These are phyloP conservation scores for Trypanosoma congolense DNA, from an alignment of 208 protist genomes.

Conservation along the genomic window DNA sequence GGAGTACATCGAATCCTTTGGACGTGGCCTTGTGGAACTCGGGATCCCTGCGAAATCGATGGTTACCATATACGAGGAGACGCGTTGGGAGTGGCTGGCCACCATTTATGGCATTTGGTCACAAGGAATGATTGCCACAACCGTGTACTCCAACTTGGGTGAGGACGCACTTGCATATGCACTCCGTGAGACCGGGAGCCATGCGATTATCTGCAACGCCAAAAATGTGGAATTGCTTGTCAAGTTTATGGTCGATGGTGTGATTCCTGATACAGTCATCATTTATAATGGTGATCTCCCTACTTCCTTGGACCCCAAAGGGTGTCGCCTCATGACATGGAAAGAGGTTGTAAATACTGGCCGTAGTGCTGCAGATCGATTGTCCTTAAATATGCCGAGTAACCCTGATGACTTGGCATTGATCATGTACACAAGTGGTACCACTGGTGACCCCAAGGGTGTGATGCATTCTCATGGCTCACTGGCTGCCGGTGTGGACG, in stretches of 20 bases:
- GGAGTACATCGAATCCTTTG: constrained; percentile 35
- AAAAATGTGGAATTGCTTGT: constrained; percentile 47
- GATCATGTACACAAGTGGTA: constrained; percentile 68
- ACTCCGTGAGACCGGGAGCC: constrained; percentile 51
- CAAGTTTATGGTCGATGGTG: constrained; percentile 30
- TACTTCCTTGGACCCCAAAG: constrained; percentile 11
- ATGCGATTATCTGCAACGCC: constrained; percentile 67
- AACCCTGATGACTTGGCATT: constrained; percentile 45
- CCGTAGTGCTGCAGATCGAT: constrained; percentile 2
- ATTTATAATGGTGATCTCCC: constrained; percentile 61
- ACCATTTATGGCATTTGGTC: constrained; percentile 73
- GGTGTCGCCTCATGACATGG: constrained; percentile 38
- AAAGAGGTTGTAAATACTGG: constrained; percentile 43
- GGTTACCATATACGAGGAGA: constrained; percentile 80
- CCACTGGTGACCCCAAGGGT: constrained; percentile 70
- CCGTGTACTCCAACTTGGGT: constrained; percentile 87
- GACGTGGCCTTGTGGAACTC: constrained; percentile 43
- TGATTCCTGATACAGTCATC: constrained; percentile 37
- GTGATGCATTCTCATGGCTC: constrained; percentile 78
- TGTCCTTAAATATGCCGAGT: constrained; percentile 22
- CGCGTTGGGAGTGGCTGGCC: constrained; percentile 76
- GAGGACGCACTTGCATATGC: constrained; percentile 63
- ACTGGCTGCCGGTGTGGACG: constrained; percentile 30
- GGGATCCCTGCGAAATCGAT: constrained; percentile 30
- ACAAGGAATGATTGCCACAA: constrained; percentile 49